These are phyloP conservation scores for Taphrina flavorubra DNA, from an alignment of 1,139 yeast genomes.

Conservation along the genomic window DNA sequence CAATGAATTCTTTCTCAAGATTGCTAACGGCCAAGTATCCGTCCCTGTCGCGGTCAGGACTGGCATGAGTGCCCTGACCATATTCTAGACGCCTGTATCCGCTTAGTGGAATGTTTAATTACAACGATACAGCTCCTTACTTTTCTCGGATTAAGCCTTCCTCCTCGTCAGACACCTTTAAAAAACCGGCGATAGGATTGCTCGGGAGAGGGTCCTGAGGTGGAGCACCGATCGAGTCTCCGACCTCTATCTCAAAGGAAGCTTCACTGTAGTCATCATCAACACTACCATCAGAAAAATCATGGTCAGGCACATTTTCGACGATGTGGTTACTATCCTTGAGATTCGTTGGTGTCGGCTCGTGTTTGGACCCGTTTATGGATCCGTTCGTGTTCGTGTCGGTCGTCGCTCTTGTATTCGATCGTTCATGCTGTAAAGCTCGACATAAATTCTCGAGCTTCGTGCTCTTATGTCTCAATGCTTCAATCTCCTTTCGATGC, in stretches of 20 bases:
- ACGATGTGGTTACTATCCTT: background rate
- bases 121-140: background rate
- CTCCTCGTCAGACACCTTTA: conserved; percentile 30
- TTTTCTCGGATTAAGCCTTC: conserved; percentile 29
- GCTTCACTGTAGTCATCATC: conserved; percentile 32
- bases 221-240: conserved; percentile 9
- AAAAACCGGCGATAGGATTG: conserved; percentile 21
- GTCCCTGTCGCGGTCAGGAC: conserved; percentile 34
- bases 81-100: conserved; percentile 17
- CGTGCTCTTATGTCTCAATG: conserved; percentile 42
- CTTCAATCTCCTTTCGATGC: conserved; percentile 44
- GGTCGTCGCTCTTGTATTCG: conserved; percentile 9
- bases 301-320: background rate
- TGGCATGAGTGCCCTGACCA: conserved; percentile 29
- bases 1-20: conserved; percentile 31
- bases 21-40: conserved; percentile 35
- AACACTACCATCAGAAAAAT: conserved; percentile 22
- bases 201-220: conserved; percentile 20
- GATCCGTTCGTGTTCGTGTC: background rate
- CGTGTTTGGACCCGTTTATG: conserved; percentile 3
- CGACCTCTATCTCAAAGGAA: conserved; percentile 26
- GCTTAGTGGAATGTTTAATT: background rate
- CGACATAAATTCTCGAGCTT: conserved; percentile 46
- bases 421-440: conserved; percentile 45
- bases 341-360: background rate